phyloP scores from a whole-genome alignment of 495 filamentous ascomycete species.

The Talaromyces borbonicus region DNA sequence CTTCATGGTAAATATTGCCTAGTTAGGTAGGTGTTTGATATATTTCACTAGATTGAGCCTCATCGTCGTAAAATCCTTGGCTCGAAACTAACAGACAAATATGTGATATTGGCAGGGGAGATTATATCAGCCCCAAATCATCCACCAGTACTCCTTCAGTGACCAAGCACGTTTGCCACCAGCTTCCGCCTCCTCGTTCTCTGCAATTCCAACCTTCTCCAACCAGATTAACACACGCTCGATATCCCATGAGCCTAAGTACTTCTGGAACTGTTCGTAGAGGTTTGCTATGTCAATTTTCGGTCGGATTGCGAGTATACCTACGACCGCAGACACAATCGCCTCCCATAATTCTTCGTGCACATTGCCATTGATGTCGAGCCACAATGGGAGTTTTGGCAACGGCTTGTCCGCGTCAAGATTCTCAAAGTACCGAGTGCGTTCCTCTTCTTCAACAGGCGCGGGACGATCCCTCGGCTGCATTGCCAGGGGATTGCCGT shows the following conservation, averaged over 20 bases:
- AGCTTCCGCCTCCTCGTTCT: slow-evolving; percentile 15
- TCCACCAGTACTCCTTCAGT: slow-evolving; percentile 65
- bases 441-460: background rate
- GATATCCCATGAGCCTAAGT: slow-evolving; percentile 1
- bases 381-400: slow-evolving; percentile 61
- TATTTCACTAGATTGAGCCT: too few relatives aligned
- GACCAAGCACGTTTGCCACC: slow-evolving; percentile 32
- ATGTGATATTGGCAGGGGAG: background rate
- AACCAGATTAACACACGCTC: slow-evolving; percentile 54
- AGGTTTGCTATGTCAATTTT: slow-evolving; percentile 33
- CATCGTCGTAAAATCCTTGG: too few relatives aligned
- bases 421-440: background rate
- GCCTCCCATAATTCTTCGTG: slow-evolving; percentile 55
- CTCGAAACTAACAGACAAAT: too few relatives aligned
- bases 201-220: slow-evolving; percentile 34
- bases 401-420: background rate
- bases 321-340: slow-evolving; percentile 47
- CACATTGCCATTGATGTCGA: slow-evolving; percentile 60
- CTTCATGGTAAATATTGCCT: too few relatives aligned
- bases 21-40: too few relatives aligned
- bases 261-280: slow-evolving; percentile 2
- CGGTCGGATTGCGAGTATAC: slow-evolving; percentile 49
- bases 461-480: background rate
- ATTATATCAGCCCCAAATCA: slow-evolving; percentile 14
- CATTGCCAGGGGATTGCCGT: slow-evolving; percentile 43